phyloP scores from a whole-genome alignment of 768 basidiomycete species.

The Fibroporia radiculosa region DNA sequence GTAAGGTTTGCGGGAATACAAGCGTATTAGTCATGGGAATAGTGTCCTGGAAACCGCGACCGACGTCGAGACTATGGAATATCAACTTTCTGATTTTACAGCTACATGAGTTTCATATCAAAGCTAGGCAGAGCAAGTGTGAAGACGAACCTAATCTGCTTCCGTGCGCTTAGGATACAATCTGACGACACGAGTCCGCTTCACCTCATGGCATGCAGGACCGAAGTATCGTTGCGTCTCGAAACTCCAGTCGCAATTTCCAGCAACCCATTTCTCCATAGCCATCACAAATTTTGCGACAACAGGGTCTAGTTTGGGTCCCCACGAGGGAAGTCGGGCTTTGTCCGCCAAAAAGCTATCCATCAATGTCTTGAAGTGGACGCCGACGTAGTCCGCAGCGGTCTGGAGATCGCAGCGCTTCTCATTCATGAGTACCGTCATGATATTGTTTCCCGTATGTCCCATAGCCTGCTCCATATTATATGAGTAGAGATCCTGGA shows the following conservation, averaged over 20 bases:
- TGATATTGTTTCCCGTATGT: conserved; percentile 19
- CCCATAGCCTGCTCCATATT: conserved; percentile 26
- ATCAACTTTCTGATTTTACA: too few relatives aligned
- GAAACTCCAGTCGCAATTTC: conserved; percentile 17
- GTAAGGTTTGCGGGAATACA: too few relatives aligned
- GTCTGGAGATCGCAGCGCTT: conserved; percentile 16
- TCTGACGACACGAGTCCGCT: conserved; percentile 7
- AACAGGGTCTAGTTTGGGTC: conserved; percentile 5
- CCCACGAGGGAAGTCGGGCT: conserved; percentile 6
- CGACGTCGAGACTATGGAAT: too few relatives aligned
- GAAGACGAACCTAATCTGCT: too few relatives aligned
- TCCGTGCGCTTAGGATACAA: conserved; percentile 9
- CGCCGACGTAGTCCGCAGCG: conserved; percentile 19
- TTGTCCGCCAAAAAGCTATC: conserved; percentile 7
- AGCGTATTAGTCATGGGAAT: too few relatives aligned
- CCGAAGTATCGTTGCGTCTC: conserved; percentile 19
- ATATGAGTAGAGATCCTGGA: conserved; percentile 25
- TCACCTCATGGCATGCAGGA: conserved; percentile 5
- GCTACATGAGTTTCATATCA: too few relatives aligned
- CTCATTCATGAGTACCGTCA: conserved; percentile 23
- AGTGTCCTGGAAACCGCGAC: too few relatives aligned
- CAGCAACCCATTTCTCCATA: conserved; percentile 15
- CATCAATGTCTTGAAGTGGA: conserved; percentile 8
- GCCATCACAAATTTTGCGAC: conserved; percentile 6
- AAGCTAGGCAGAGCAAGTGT: too few relatives aligned